These are phyloP conservation scores for Colletotrichum sidae DNA, from an alignment of 2,329 filamentous ascomycete genomes.

Conservation along the genomic window DNA sequence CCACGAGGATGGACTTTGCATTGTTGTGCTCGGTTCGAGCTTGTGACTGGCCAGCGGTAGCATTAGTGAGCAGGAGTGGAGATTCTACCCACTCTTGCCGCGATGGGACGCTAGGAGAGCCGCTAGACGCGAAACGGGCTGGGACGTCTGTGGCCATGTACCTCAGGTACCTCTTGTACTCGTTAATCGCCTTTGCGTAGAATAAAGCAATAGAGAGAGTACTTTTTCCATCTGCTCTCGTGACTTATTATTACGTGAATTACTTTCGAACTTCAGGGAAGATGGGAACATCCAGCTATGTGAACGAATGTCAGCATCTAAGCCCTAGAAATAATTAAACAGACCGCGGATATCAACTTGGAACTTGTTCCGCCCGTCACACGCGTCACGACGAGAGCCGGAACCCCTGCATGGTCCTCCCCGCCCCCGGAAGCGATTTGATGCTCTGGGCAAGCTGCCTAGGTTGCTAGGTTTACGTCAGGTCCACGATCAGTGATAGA, in stretches of 20 bases:
- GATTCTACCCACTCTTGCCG: conserved; percentile 18
- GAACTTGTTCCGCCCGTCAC: no score
- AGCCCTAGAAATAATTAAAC: no score
- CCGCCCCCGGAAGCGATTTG: conserved; percentile 6
- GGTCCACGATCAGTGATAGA: conserved; percentile 15
- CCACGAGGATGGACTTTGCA: conserved; percentile 1
- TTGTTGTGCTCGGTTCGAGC: conserved; percentile 22
- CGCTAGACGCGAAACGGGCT: conserved; percentile 26
- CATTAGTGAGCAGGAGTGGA: neutral
- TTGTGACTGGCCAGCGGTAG: conserved; percentile 17
- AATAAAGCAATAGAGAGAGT: neutral
- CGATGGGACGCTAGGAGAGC: conserved; percentile 12
- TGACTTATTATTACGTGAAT: no score
- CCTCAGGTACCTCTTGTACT: neutral
- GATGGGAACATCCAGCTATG: no score
- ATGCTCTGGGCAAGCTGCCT: neutral
- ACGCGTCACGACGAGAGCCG: neutral
- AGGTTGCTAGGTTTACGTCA: conserved; percentile 1
- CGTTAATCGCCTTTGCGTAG: no score
- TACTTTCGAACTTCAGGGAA: no score
- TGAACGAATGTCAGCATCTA: no score
- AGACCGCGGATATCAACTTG: no score
- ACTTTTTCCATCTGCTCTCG: neutral
- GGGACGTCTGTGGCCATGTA: conserved; percentile 3
- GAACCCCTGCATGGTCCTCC: conserved; percentile 22